Evolutionary conservation across 768 basidiomycete species (phyloP).

Genomic region (Russula lepida): DNA sequence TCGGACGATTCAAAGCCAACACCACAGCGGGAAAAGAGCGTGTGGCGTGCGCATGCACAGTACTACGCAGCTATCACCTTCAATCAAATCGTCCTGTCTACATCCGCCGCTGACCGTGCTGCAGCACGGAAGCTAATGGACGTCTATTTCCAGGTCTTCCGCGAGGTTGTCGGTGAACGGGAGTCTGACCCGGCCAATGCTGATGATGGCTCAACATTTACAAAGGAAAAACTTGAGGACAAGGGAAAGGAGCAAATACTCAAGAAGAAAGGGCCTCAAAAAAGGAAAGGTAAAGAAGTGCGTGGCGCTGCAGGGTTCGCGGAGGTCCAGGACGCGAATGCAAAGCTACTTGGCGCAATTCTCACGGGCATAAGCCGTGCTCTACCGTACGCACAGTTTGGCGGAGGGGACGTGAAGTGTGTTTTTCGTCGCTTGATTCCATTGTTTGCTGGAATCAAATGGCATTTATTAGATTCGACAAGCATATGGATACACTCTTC

Average conservation of each 20-base stretch:
- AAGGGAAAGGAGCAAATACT: slow-evolving; percentile 14
- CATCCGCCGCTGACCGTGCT: too few species aligned
- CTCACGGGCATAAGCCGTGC: slow-evolving; percentile 94
- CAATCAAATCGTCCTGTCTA: slow-evolving; percentile 46
- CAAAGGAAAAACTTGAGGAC: too few species aligned
- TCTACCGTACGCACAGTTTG: slow-evolving; percentile 82
- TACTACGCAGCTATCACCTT: slow-evolving; percentile 94
- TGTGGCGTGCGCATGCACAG: slow-evolving; percentile 60
- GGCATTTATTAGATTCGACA: slow-evolving; percentile 49
- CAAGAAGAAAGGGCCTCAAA: slow-evolving; percentile 24
- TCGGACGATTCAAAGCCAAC: slow-evolving; percentile 27
- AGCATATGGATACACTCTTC: slow-evolving; percentile 90
- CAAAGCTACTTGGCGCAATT: slow-evolving; percentile 80
- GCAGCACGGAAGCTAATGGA: slow-evolving; percentile 28
- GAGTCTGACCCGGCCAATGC: slow-evolving; percentile 29
- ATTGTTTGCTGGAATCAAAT: neutral
- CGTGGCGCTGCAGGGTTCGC: slow-evolving; percentile 58
- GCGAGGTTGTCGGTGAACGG: slow-evolving; percentile 19
- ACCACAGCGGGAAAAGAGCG: slow-evolving; percentile 32
- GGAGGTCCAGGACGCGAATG: slow-evolving; percentile 72
- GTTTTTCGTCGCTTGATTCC: slow-evolving; percentile 19
- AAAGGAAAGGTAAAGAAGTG: slow-evolving; percentile 34
- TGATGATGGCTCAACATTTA: too few species aligned
- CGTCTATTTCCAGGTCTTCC: too few species aligned
- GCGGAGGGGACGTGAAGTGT: slow-evolving; percentile 57